A percentile compares a stretch with the other conserved stretches of the same genome.
Evolutionary conservation across 208 protist genomes (phyloP).

Genomic region (Trypanosoma cruzi): DNA sequence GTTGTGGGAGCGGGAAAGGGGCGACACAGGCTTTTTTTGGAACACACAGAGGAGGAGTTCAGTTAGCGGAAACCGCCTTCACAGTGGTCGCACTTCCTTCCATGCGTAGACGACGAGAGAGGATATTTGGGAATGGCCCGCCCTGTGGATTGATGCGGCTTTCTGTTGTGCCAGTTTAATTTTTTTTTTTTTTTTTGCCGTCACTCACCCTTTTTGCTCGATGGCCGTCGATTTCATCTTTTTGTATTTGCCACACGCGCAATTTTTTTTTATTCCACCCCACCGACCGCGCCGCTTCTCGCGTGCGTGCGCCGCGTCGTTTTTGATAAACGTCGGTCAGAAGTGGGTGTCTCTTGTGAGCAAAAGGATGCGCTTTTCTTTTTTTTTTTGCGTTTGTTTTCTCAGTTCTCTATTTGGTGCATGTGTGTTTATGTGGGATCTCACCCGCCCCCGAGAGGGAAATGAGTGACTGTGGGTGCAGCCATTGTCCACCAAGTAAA

Average conservation of each 20-base stretch:
- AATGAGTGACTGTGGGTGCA: not conserved
- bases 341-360: not conserved
- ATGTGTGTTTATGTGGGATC: too few relatives aligned
- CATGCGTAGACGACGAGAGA: too few relatives aligned
- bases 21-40: conserved; percentile 7
- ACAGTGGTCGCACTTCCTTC: too few relatives aligned
- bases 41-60: conserved; percentile 7
- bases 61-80: too few relatives aligned
- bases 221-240: too few relatives aligned
- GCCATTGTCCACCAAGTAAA: not conserved
- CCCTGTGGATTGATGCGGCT: not conserved
- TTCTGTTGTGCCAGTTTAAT: not conserved
- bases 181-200: conserved; percentile 4
- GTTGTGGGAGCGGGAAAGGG: not conserved
- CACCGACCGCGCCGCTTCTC: not conserved
- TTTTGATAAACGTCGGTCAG: not conserved
- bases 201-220: not conserved
- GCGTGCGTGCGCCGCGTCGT: too few relatives aligned
- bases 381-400: not conserved
- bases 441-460: too few relatives aligned
- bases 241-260: not conserved
- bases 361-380: not conserved
- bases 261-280: not conserved
- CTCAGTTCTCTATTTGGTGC: too few relatives aligned
- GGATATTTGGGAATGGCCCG: too few relatives aligned